Evolutionary conservation across 2,329 filamentous ascomycete species (phyloP), one percentile per base, ranked within the genome.

Genomic region (Drechslerella dactyloides): DNA sequence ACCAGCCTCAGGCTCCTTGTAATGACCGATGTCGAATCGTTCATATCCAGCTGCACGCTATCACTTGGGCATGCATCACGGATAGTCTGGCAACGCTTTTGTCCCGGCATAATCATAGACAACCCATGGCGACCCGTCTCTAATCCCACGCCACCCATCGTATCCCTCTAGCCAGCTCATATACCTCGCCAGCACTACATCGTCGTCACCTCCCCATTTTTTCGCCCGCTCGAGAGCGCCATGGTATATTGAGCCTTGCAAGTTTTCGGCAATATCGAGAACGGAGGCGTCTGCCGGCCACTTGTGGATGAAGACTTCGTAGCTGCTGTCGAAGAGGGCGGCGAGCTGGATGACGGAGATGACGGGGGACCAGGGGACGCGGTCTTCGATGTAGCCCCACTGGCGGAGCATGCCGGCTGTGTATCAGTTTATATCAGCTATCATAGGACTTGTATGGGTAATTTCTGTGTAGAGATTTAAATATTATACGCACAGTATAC

Each of bases 361-460:
- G 19, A 69, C n/a, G 8, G 65, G 65, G 2, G 65, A 69, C 65
- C 65, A 69, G 2, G 65, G 65, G 2, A 61, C 50, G 10, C 13
- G 23, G n/a, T 61, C n/a, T 21, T 61, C 52, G 24, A 69, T 63
- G 30, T 62, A 53, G 11, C 30, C 52, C 44, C 59, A 57, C 35
- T 69, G 65, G 23, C 65, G 57, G 8, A 69, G 53, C 58, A 63
- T 69, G 17, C 65, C 65, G 33, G 65, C 65, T 69, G 24, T 37
- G 27, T 23, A 24, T 40, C 21, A 17, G n/a, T 8, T 17, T n/a
- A n/a, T n/a, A n/a, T n/a, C n/a, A n/a, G n/a, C n/a, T n/a, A n/a
- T n/a, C n/a, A n/a, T n/a, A n/a, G n/a, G n/a, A n/a, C n/a, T n/a
- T n/a, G n/a, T n/a, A n/a, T n/a, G n/a, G n/a, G n/a, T n/a, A n/a